phyloP scores from a whole-genome alignment of 148 eudicot genomes.

The Rhododendron molle region DNA sequence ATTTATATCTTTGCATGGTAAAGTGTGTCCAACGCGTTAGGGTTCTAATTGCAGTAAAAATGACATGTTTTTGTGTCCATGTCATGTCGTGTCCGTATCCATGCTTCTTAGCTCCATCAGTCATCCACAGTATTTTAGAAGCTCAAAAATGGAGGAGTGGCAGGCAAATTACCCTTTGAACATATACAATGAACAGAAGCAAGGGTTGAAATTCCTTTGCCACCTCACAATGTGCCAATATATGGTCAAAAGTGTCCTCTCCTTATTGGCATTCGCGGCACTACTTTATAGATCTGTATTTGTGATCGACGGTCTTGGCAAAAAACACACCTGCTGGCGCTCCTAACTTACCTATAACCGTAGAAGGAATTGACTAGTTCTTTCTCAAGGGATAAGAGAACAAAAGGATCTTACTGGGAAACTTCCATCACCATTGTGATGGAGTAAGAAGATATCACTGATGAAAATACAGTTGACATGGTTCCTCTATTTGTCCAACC shows the following conservation, averaged over 20 bases:
- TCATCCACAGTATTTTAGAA: background rate
- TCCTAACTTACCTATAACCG: background rate
- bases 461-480: background rate
- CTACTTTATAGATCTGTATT: background rate
- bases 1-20: background rate
- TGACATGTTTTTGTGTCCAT: background rate
- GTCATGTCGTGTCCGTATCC: background rate
- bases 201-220: background rate
- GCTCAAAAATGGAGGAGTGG: background rate
- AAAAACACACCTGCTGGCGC: background rate
- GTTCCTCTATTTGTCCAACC: background rate
- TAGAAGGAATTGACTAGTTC: background rate
- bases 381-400: background rate
- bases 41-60: background rate
- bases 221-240: background rate
- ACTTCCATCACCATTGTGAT: background rate
- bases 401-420: background rate
- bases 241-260: background rate
- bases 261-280: background rate
- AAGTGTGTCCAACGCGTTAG: background rate
- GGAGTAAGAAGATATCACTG: background rate
- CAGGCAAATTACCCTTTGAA: background rate
- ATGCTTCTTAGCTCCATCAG: background rate
- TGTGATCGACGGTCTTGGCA: background rate
- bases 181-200: background rate